Conservation (phyloP, 345 rosid species). For the Euclidium syriacum region DNA sequence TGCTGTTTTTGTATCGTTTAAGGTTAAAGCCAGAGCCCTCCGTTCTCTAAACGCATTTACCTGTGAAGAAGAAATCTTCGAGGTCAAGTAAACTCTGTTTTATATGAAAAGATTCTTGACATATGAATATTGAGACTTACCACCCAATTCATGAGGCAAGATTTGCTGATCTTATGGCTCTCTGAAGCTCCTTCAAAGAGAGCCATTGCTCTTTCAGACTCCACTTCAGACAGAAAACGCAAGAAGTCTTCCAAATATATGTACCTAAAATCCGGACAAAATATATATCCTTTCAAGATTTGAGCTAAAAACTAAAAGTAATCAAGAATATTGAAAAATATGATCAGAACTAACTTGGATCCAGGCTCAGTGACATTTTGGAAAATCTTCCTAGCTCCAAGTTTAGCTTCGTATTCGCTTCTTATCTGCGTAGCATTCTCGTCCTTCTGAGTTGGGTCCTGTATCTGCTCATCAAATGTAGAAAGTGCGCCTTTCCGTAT, state of each 20-base stretch:
- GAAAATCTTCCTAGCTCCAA: constrained; percentile 41
- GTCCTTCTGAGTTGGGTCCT: constrained; percentile 31
- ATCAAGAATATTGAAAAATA: neutral
- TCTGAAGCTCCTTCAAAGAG: constrained; percentile 68
- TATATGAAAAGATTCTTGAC: neutral
- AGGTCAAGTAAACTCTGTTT: neutral
- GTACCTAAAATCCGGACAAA: constrained; percentile 42
- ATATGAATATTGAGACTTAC: constrained; percentile 31
- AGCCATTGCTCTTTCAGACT: constrained; percentile 58
- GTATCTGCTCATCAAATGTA: constrained; percentile 48
- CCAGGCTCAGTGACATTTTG: constrained; percentile 46
- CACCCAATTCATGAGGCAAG: constrained; percentile 76
- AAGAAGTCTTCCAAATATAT: constrained; percentile 61
- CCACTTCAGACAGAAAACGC: constrained; percentile 64
- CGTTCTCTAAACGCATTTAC: constrained; percentile 66
- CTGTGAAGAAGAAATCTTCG: constrained; percentile 25
- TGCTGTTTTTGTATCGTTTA: constrained; percentile 72
- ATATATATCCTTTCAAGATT: neutral
- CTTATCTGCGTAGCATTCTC: constrained; percentile 44
- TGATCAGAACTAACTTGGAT: constrained; percentile 24
- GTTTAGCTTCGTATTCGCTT: constrained; percentile 50
- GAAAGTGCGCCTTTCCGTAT: constrained; percentile 50
- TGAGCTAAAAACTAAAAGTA: neutral
- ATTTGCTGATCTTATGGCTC: constrained; percentile 47
- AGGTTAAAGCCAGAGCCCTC: constrained; percentile 63